Base-by-base conservation (phyloP, 257 asterid genomes). In the Lycium barbarum region DNA sequence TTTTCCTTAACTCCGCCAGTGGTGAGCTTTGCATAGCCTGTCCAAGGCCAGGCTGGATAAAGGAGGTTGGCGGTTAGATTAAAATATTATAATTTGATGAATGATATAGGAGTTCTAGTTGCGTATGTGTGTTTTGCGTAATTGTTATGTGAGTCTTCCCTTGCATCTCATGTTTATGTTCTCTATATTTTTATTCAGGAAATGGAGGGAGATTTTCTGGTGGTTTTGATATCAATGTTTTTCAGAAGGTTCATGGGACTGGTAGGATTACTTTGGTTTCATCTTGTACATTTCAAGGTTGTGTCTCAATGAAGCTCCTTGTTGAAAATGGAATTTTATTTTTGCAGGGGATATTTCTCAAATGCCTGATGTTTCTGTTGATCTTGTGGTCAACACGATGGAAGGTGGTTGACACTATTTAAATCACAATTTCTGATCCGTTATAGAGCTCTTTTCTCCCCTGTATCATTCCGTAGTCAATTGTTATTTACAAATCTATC, bases 181-280 rank as follows among this genome's bases (percentile, higher is more conserved):
- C 86, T 86, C 83, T 57, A n/a, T 76, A 62, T 72, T 88, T 17
- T 71, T 59, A 76, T 87, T 55, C 81, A 97, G 99, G 99, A 84
- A 85, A 84, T 15, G 95, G 93, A 6, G 95, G 99, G 63, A 93
- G 58, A 71, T 95, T 97, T 89, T 95, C 98, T 74, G 99, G 98
- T 13, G 99, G 99, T 78, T 94, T 94, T 80, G 99, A 97, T 90
- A 94, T 97, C 85, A 97, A 94, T 84, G 99, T 94, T 68, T 95
- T 97, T 68, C 94, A 91, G 83, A 87, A 43, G 49, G 93, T 93
- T 80, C 99, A 95, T 82, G 83, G 83, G 88, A 86, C 93, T 71
- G 98, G 99, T 96, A 88, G 59, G 85, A 53, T 12, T 63, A 66
- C 78, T 45, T 80, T 76, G 43, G 12, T 76, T 15, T 78, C 82